Evolutionary conservation across 805 yeast species (phyloP), one percentile per base, ranked within the genome.

Genomic region (Hagleromyces aurorensis): DNA sequence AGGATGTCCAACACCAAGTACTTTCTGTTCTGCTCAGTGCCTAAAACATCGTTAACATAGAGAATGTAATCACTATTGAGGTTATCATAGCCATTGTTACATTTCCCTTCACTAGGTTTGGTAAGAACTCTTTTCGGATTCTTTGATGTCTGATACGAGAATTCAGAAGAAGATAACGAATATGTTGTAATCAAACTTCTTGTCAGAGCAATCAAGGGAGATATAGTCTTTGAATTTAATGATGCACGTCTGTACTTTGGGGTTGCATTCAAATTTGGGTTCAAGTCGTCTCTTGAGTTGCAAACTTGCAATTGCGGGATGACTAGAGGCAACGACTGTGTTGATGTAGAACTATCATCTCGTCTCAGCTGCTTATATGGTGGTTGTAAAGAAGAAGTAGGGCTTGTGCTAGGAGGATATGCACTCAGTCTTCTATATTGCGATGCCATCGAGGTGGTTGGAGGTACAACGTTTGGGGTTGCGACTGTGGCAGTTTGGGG

Each of bases 71-170:
- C 96, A 52, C 81, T 74, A 33, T 85, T 86, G 39, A 75, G 78
- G 53, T 91, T 91, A 59, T 91, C 98, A 50, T 49, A 71, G 6
- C 96, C 96, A 48, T 81, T 76, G 52, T 86, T 85, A 36, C 63
- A 69, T 35, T 69, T 72, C 1, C 89, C 91, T 46, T 85, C 93
- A 52, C 76, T 74, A 3, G 96, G 96, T 52, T 91, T 89, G 0
- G 98, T 93, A 23, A 91, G 62, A 3, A 86, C 96, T 33, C 98
- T 64, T 37, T 84, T 75, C 3, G 98, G 99, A 51, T 91, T 91
- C 36, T 84, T 76, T 3, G 85, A 69, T 11, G 84, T 72, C 41
- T 79, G 78, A 55, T 91, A 91, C 39, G 77, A 76, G 58, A 85
- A 91, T 19, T 66, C 70, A 0, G 96, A 84, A 37, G 85, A 81